phyloP scores from a whole-genome alignment of 768 basidiomycete species.

The Boletus coccyginus region DNA sequence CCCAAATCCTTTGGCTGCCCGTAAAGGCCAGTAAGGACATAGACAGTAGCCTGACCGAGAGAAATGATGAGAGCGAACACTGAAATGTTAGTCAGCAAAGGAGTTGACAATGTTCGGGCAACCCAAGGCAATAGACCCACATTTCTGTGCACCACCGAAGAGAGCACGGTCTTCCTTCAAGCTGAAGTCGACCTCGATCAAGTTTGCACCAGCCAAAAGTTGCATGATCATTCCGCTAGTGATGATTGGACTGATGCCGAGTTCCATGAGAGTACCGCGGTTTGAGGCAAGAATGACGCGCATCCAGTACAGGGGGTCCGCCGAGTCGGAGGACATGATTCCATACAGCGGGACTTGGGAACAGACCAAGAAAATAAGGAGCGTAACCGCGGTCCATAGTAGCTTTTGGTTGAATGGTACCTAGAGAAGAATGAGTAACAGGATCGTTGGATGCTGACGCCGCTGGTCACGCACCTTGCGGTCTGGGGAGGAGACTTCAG shows the following conservation, averaged over 20 bases:
- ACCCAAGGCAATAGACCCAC: conserved; percentile 45
- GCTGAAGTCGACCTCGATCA: conserved; percentile 96
- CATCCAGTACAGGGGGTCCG: conserved; percentile 99
- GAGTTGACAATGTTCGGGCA: background rate
- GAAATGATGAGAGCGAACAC: conserved; percentile 97
- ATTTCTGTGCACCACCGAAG: conserved; percentile 95
- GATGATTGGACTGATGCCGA: conserved; percentile 96
- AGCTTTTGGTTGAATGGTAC: conserved; percentile 99
- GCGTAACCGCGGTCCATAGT: conserved; percentile 98
- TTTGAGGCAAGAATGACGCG: conserved; percentile 99
- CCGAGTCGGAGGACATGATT: conserved; percentile 99
- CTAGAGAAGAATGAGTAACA: conserved; percentile 37
- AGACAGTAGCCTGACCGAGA: conserved; percentile 95
- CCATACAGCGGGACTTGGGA: conserved; percentile 99
- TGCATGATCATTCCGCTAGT: conserved; percentile 99
- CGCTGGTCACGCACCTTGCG: conserved; percentile 65
- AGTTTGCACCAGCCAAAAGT: conserved; percentile 93
- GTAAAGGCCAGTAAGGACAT: conserved; percentile 95
- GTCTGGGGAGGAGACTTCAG: conserved; percentile 97
- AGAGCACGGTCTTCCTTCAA: conserved; percentile 96
- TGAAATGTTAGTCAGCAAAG: conserved; percentile 30
- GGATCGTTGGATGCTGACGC: background rate
- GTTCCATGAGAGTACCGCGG: conserved; percentile 98
- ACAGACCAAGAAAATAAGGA: conserved; percentile 99
- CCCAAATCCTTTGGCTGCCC: conserved; percentile 92